Percentiles rank a stretch among this genome's conserved stretches.
Conservation (phyloP, 2,329 filamentous ascomycete genomes). For the Fusarium chuoi region DNA sequence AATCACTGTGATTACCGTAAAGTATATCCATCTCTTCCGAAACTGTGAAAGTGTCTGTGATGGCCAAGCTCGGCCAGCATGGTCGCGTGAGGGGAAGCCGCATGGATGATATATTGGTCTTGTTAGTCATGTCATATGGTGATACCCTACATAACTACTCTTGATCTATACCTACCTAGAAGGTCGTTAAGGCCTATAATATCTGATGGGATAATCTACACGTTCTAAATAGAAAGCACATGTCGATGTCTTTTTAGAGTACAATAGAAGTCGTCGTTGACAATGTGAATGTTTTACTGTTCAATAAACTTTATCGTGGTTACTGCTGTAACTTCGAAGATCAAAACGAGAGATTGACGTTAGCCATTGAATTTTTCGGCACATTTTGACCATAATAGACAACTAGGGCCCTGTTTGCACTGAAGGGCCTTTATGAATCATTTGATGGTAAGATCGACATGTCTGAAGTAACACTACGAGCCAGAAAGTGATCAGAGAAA, state of each 20-base stretch:
- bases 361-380: background rate
- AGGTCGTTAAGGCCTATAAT: background rate
- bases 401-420: background rate
- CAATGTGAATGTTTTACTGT: background rate
- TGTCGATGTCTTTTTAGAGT: no score
- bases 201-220: background rate
- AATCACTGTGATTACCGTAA: background rate
- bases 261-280: background rate
- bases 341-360: background rate
- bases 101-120: background rate
- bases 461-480: background rate
- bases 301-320: background rate
- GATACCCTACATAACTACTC: background rate
- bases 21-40: background rate
- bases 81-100: slow-evolving; percentile 25
- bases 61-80: slow-evolving; percentile 8
- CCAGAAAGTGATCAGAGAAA: background rate
- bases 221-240: background rate
- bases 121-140: background rate
- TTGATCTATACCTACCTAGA: background rate
- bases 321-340: no score
- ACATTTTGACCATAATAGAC: background rate
- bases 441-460: background rate
- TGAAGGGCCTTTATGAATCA: no score
- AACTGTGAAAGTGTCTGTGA: background rate